Conservation (phyloP, 805 yeast species). For the Pichia scutulata region DNA sequence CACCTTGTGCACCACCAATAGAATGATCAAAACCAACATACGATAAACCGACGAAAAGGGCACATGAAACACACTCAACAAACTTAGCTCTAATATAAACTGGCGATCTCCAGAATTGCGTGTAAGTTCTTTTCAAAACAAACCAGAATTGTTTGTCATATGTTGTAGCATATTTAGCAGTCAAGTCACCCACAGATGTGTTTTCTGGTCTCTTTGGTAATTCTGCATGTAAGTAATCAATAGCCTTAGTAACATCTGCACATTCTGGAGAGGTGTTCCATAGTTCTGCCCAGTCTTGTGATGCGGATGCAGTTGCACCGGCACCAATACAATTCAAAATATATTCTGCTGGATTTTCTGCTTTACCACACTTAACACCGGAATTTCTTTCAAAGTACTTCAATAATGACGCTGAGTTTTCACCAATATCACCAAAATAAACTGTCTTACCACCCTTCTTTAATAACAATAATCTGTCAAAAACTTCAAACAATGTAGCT, state of each 20-base stretch:
- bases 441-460: conserved; percentile 48
- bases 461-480: conserved; percentile 29
- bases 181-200: conserved; percentile 13
- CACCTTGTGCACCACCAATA: conserved; percentile 51
- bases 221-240: conserved; percentile 23
- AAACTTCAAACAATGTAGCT: conserved; percentile 37
- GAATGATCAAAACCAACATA: conserved; percentile 52
- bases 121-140: conserved; percentile 32
- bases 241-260: conserved; percentile 20
- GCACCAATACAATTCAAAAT: conserved; percentile 73
- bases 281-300: conserved; percentile 53
- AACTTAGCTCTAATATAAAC: conserved; percentile 43
- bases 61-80: conserved; percentile 31
- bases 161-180: conserved; percentile 36
- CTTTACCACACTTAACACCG: conserved; percentile 53
- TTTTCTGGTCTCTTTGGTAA: conserved; percentile 21
- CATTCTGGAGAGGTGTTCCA: conserved; percentile 40
- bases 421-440: conserved; percentile 48
- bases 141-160: conserved; percentile 31
- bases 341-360: conserved; percentile 73
- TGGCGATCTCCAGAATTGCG: conserved; percentile 42
- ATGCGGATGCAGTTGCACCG: conserved; percentile 62
- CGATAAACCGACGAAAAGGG: conserved; percentile 59
- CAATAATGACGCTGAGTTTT: conserved; percentile 34
- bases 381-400: conserved; percentile 46